A percentile compares a stretch with the other conserved stretches of the same genome.
These are phyloP conservation scores for Microdochium nivale DNA, from an alignment of 2,329 filamentous ascomycete genomes.

Conservation along the genomic window DNA sequence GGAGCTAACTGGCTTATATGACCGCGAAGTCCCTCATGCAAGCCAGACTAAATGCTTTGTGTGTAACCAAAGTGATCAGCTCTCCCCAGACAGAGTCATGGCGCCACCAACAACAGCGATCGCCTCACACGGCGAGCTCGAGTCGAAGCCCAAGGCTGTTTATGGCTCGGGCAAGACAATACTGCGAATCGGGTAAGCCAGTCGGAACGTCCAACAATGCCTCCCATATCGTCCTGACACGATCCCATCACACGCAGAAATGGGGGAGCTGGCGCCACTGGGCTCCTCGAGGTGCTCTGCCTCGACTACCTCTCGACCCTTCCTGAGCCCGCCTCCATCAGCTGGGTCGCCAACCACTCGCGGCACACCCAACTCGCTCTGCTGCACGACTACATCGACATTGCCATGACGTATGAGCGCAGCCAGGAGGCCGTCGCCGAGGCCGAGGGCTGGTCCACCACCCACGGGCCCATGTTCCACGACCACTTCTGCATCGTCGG, in stretches of 20 bases:
- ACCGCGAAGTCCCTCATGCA: too few species aligned
- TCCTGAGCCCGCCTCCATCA: slow-evolving; percentile 1
- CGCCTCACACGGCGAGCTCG: background rate
- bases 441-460: slow-evolving; percentile 5
- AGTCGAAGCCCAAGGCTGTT: background rate
- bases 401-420: slow-evolving; percentile 6
- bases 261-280: slow-evolving; percentile 2
- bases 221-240: background rate
- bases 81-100: background rate
- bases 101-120: background rate
- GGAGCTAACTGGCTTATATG: too few species aligned
- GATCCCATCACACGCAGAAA: background rate
- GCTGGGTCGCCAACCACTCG: slow-evolving; percentile 6
- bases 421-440: slow-evolving; percentile 4
- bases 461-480: slow-evolving; percentile 5
- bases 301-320: slow-evolving; percentile 4
- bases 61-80: background rate
- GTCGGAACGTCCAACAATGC: background rate
- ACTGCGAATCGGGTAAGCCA: background rate
- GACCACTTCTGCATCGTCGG: slow-evolving; percentile 7
- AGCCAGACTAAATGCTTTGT: too few species aligned
- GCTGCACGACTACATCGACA: slow-evolving; percentile 3
- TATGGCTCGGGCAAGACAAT: background rate
- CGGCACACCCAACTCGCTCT: slow-evolving; percentile 6
- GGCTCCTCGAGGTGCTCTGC: slow-evolving; percentile 3